phyloP scores from a whole-genome alignment of 2,329 filamentous ascomycete genomes.

The Alternaria sp. region DNA sequence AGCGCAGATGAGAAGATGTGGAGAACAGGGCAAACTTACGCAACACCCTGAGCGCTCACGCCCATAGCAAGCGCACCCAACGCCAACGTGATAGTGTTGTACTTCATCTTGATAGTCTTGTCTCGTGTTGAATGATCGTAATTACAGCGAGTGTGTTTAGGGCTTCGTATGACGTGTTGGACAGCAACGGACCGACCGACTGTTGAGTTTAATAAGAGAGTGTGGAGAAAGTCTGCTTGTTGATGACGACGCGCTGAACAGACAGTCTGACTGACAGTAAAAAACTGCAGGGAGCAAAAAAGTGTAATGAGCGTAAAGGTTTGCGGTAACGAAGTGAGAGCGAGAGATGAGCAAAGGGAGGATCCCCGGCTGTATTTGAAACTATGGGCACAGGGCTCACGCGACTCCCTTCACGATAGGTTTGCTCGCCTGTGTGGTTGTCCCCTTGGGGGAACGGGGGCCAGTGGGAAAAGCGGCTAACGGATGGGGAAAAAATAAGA shows the following conservation, averaged over 20 bases:
- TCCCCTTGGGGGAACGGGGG: neutral
- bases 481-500: conserved; percentile 14
- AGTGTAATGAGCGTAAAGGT: conserved; percentile 28
- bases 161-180: neutral
- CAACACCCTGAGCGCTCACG: conserved; percentile 33
- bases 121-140: conserved; percentile 7
- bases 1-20: neutral
- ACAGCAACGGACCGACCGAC: neutral
- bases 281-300: conserved; percentile 5
- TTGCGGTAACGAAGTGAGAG: conserved; percentile 22
- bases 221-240: conserved; percentile 23
- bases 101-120: conserved; percentile 32
- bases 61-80: conserved; percentile 39
- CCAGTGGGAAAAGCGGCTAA: conserved; percentile 23
- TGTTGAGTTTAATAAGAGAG: conserved; percentile 23
- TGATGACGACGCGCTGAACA: neutral
- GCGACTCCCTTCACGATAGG: conserved; percentile 17
- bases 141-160: neutral
- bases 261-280: conserved; percentile 2
- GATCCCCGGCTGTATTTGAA: conserved; percentile 35
- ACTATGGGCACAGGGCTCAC: conserved; percentile 5
- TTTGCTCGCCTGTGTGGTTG: conserved; percentile 8
- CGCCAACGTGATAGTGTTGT: conserved; percentile 33
- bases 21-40: conserved; percentile 22
- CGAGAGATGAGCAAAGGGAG: conserved; percentile 16